Evolutionary conservation across 371 early-diverging fungal genomes (phyloP).

Genomic region (Fennellomyces sp.): DNA sequence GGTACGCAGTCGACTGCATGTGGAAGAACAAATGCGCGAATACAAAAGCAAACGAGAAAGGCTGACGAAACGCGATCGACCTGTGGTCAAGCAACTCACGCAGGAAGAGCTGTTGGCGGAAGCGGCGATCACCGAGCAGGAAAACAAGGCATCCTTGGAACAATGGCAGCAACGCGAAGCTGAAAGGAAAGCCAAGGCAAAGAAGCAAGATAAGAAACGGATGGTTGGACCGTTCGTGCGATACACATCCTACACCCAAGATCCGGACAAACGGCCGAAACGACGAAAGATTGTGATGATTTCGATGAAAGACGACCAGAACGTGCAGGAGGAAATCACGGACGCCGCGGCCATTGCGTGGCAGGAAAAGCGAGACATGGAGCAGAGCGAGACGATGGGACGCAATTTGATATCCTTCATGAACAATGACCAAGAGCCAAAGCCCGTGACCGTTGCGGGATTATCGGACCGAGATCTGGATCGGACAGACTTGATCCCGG

Average conservation of each 20-base stretch:
- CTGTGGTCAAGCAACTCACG: conserved; percentile 44
- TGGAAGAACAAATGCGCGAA: conserved; percentile 57
- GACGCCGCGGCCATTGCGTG: conserved; percentile 26
- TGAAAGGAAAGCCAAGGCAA: conserved; percentile 53
- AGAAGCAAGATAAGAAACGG: conserved; percentile 42
- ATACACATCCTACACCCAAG: conserved; percentile 53
- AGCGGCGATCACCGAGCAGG: conserved; percentile 60
- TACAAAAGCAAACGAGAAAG: conserved; percentile 46
- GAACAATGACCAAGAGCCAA: conserved; percentile 2
- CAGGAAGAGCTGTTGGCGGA: conserved; percentile 65
- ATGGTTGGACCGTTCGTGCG: conserved; percentile 52
- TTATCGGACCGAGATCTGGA: conserved; percentile 38
- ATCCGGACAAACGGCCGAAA: conserved; percentile 47
- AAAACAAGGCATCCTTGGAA: conserved; percentile 54
- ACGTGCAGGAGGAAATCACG: conserved; percentile 20
- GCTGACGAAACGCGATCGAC: conserved; percentile 46
- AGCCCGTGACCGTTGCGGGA: conserved; percentile 14
- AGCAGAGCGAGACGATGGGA: conserved; percentile 33
- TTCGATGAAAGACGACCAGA: conserved; percentile 9
- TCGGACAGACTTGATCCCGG: conserved; percentile 33
- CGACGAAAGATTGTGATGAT: conserved; percentile 24
- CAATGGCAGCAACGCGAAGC: conserved; percentile 64
- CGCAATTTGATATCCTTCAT: conserved; percentile 46
- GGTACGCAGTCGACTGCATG: conserved; percentile 50
- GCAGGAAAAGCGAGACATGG: conserved; percentile 27